Evolutionary conservation across 805 yeast genomes (phyloP), one percentile per base, ranked within the genome.

Genomic region (Sugiyamaella mastotermitis): DNA sequence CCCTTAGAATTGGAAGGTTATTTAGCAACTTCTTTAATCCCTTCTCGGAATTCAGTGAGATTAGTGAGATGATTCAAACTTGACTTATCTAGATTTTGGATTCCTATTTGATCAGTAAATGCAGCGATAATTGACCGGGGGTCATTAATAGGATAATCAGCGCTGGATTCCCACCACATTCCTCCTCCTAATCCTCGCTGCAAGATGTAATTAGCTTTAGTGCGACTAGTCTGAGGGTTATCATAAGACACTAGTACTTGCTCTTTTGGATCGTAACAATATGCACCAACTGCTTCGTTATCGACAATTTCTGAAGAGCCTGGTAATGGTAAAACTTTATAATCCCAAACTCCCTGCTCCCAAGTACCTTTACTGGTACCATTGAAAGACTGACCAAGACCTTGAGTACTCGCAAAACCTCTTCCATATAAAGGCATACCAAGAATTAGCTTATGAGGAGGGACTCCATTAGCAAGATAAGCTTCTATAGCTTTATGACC

Each of bases 131-230:
- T 31, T 14, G 56, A 52, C 13, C 49, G 27, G 11, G 42, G 41
- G 24, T 48, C 48, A 5, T 19, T 35, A 10, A 37, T 33, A 3
- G 48, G 45, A 2, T 59, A 51, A 52, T 86, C 95, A 2, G 95
- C 95, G 41, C 80, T 71, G 0, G 95, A 80, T 51, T 90, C 97
- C 97, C 97, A 90, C 80, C 84, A 88, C 76, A 92, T 79, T 0
- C 83, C 95, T 0, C 98, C 97, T 0, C 80, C 94, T 7, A 87
- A 61, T 0, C 64, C 52, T 5, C 62, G 57, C 15, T 58, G 48
- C 27, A 46, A 49, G 5, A 81, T 75, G 49, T 74, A 86, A 20
- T 62, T 50, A 0, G 85, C 86, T 56, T 90, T 92, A 13, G 50
- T 49, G 6, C 55, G 50, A 2, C 72, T 74, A 1, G 80, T 68